A percentile compares a stretch with the other conserved stretches of the same genome.
These are phyloP conservation scores for Talaromyces sp. DNA, from an alignment of 2,329 filamentous ascomycete species.

Conservation along the genomic window DNA sequence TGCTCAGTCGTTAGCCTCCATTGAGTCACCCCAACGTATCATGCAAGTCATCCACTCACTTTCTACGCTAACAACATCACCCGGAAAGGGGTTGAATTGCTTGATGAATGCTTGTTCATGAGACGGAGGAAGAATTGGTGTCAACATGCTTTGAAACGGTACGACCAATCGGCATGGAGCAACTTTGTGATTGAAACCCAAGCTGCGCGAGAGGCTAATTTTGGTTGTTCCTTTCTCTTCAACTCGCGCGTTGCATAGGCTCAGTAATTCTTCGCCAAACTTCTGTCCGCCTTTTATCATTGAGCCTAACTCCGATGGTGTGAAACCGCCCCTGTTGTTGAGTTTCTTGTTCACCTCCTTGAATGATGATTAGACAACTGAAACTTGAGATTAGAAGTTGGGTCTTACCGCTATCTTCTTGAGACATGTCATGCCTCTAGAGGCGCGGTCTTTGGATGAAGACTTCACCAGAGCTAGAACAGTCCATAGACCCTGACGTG, in stretches of 20 bases:
- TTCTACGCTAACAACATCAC: constrained; percentile 77
- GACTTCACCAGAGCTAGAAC: constrained; percentile 83
- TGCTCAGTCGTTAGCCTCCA: constrained; percentile 21
- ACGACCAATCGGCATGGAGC: constrained; percentile 84
- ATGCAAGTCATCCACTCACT: constrained; percentile 30
- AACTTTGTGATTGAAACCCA: constrained; percentile 78
- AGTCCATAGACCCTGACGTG: constrained; percentile 88
- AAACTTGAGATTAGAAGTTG: not conserved
- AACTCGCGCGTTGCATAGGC: constrained; percentile 76
- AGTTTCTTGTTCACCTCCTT: constrained; percentile 50
- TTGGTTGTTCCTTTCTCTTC: constrained; percentile 60
- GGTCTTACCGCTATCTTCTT: constrained; percentile 38
- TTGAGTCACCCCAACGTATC: constrained; percentile 17
- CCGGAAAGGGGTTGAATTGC: constrained; percentile 77
- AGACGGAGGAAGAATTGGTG: constrained; percentile 69
- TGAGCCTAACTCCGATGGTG: constrained; percentile 59
- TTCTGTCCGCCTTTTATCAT: constrained; percentile 76
- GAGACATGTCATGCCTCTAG: constrained; percentile 48
- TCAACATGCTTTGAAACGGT: constrained; percentile 79
- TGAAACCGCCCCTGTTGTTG: constrained; percentile 36
- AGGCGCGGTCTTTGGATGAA: constrained; percentile 64
- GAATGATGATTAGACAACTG: not conserved
- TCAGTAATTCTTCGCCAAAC: constrained; percentile 74
- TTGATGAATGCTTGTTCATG: constrained; percentile 66
- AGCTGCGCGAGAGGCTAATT: constrained; percentile 71